Evolutionary conservation across 1,139 yeast species (phyloP).

Genomic region (Sugiyamaella pinicola): DNA sequence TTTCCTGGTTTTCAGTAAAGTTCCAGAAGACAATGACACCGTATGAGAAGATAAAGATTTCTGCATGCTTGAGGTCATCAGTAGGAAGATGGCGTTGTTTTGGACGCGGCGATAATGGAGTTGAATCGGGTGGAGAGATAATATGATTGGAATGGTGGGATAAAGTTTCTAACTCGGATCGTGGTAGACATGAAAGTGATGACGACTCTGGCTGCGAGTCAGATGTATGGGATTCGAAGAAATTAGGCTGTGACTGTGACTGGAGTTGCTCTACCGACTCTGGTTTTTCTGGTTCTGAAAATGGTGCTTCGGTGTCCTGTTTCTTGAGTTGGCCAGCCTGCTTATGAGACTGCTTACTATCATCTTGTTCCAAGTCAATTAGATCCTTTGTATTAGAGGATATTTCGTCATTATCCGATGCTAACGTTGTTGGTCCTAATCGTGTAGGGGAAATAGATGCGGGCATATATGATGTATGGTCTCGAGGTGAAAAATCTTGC

Average conservation of each 20-base stretch:
- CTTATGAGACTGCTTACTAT: not conserved
- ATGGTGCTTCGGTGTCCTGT: no score
- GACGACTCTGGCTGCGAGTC: no score
- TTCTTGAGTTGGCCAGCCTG: not conserved
- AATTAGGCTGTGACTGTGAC: not conserved
- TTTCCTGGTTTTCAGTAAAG: conserved; percentile 88
- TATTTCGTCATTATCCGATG: not conserved
- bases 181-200: no score
- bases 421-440: conserved; percentile 7
- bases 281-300: not conserved
- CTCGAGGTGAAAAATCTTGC: conserved; percentile 55
- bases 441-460: conserved; percentile 12
- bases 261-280: not conserved
- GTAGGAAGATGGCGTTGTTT: conserved; percentile 34
- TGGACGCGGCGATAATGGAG: conserved; percentile 9
- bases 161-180: not conserved
- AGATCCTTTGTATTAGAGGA: not conserved
- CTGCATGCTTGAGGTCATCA: conserved; percentile 78
- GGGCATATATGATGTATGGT: conserved; percentile 18
- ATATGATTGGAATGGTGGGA: not conserved
- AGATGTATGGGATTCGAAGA: not conserved
- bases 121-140: not conserved
- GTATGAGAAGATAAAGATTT: conserved; percentile 83
- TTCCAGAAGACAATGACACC: conserved; percentile 98
- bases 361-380: conserved; percentile 5